Evolutionary conservation across 306 rosid genomes (phyloP).

Genomic region (Cucurbita pepo): DNA sequence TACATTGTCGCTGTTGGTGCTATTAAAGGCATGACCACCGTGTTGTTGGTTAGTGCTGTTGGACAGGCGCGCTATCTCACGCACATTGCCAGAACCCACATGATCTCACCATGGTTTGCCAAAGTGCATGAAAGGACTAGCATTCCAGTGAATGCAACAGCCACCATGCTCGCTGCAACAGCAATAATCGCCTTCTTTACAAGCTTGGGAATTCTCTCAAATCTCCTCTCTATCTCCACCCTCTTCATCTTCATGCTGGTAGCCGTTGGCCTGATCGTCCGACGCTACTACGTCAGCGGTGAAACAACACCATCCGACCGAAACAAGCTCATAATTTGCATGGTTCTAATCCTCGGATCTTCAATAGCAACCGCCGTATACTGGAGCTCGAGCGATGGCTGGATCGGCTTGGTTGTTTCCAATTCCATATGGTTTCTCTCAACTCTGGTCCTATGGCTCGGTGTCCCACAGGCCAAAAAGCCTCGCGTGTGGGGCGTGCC

Average conservation of each 20-base stretch:
- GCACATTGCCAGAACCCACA: slow-evolving; percentile 77
- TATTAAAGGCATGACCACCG: slow-evolving; percentile 77
- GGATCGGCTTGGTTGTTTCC: slow-evolving; percentile 31
- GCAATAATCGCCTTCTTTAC: slow-evolving; percentile 60
- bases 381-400: slow-evolving; percentile 20
- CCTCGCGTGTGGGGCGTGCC: slow-evolving; percentile 74
- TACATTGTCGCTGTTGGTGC: slow-evolving; percentile 66
- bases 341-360: slow-evolving; percentile 29
- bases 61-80: slow-evolving; percentile 82
- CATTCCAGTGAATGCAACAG: slow-evolving; percentile 64
- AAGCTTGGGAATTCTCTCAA: slow-evolving; percentile 26
- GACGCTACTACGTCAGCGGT: too few species aligned
- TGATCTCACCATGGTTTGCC: slow-evolving; percentile 83
- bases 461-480: slow-evolving; percentile 50
- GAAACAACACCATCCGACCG: slow-evolving; percentile 20
- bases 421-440: slow-evolving; percentile 40
- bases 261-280: slow-evolving; percentile 27
- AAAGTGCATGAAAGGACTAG: slow-evolving; percentile 39
- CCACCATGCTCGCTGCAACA: slow-evolving; percentile 38
- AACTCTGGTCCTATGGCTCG: slow-evolving; percentile 24
- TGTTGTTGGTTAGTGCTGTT: slow-evolving; percentile 41
- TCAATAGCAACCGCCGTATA: slow-evolving; percentile 23
- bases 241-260: slow-evolving; percentile 68
- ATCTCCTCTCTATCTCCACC: slow-evolving; percentile 61
- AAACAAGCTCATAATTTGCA: slow-evolving; percentile 23